Evolutionary conservation across 345 rosid genomes (phyloP).

Genomic region (Corymbia maculata): DNA sequence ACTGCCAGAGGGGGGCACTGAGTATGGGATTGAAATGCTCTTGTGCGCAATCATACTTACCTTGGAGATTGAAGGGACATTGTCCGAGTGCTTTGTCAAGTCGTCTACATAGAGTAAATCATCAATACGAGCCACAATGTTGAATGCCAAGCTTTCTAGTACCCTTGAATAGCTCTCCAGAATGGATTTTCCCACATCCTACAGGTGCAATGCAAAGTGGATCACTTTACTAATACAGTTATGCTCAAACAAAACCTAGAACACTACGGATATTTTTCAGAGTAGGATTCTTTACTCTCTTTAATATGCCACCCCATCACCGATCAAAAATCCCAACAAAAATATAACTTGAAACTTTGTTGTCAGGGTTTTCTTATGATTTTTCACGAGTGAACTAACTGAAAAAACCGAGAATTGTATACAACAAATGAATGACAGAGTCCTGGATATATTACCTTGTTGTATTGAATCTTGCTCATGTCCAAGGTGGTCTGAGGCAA

Average conservation of each 20-base stretch:
- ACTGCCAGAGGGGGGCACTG: conserved; percentile 32
- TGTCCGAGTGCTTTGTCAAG: conserved; percentile 67
- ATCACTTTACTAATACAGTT: not conserved
- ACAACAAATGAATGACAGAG: not conserved
- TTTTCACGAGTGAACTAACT: not conserved
- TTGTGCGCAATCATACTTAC: conserved; percentile 37
- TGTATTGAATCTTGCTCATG: conserved; percentile 94
- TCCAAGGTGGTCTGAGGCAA: conserved; percentile 91
- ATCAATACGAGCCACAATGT: conserved; percentile 81
- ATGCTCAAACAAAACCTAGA: not conserved
- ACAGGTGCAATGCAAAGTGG: not conserved
- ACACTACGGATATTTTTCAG: not conserved
- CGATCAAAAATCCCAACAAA: not conserved
- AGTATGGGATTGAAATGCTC: conserved; percentile 39
- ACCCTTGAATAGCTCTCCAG: conserved; percentile 92
- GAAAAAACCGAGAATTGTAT: not conserved
- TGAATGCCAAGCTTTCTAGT: conserved; percentile 87
- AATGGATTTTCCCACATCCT: conserved; percentile 97
- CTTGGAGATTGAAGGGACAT: conserved; percentile 36
- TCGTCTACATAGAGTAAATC: conserved; percentile 86
- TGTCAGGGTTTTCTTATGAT: not conserved
- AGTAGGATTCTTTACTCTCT: not conserved
- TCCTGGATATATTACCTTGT: conserved; percentile 35
- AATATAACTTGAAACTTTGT: not conserved
- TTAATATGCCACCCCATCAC: not conserved